Base-by-base conservation (phyloP, 208 protist species). In the Naegleria fowleri region DNA sequence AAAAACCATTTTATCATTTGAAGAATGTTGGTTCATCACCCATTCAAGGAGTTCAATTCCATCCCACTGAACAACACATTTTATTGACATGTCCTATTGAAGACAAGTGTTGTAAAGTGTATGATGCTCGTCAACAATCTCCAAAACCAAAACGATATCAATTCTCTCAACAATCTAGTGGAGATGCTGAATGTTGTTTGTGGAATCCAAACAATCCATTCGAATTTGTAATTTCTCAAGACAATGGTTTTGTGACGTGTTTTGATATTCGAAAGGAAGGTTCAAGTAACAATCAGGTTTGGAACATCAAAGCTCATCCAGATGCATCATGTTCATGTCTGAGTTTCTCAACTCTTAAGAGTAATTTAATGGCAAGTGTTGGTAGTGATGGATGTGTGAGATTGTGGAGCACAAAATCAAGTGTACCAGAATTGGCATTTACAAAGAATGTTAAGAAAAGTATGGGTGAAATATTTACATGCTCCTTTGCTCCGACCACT, bases 61-160 rank as follows among this genome's bases (percentile, higher is more conserved):
- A 97, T 93, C 91, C 93, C n/a, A 90, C 90, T 1, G 96, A 98
- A 93, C 93, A 94, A 9, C 95, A 96, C 91, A 90, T 96, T 51
- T 92, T 98, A 19, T 94, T 98, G 76, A 96, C 96, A 41, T 97
- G 96, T 55, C 94, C 94, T 67, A 98, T 97, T 92, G 97, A 98
- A 92, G 87, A 92, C 19, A 93, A 52, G 39, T 92, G 95, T 83
- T 48, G 43, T 48, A 48, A 48, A 48, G 43, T 48, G 43, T 48
- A 48, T 48, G 43, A 48, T 48, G 43, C 86, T 94, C 88, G 93
- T 98, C 86, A 94, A 95, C 0, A 96, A 98, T 91, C 97, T 95
- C 93, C 96, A 96, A 33, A 92, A 92, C 38, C 95, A 95, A 16
- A 55, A 95, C 43, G 90, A 96, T 76, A 91, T 93, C 7, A 94